phyloP scores from a whole-genome alignment of 2,329 filamentous ascomycete species.

The Fusarium anthophilum region DNA sequence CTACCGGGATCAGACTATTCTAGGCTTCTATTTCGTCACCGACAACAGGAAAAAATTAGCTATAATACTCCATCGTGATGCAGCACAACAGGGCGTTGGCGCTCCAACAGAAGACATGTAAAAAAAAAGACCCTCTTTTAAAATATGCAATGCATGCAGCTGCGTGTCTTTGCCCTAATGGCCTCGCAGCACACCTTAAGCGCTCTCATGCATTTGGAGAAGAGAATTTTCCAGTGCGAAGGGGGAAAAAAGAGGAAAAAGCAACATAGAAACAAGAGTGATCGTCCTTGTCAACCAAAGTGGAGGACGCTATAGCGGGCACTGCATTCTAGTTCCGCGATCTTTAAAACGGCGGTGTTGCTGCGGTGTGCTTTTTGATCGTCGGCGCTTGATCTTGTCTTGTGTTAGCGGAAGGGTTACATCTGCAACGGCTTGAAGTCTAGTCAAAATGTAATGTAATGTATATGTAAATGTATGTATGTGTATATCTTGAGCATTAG shows the following conservation, averaged over 20 bases:
- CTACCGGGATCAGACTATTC: conserved; percentile 15
- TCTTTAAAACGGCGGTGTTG: conserved; percentile 28
- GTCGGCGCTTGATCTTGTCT: conserved; percentile 30
- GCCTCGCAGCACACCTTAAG: conserved; percentile 21
- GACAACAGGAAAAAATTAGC: conserved; percentile 29
- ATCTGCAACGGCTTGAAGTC: conserved; percentile 16
- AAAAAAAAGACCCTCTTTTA: conserved; percentile 30
- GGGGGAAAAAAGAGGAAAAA: conserved; percentile 34
- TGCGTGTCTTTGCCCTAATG: conserved; percentile 41
- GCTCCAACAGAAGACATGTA: conserved; percentile 28
- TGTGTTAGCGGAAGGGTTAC: conserved; percentile 29
- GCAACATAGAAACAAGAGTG: conserved; percentile 2
- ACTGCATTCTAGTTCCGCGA: conserved; percentile 32
- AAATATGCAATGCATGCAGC: conserved; percentile 37
- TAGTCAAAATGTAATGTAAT: conserved; percentile 6
- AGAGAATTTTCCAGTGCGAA: conserved; percentile 35
- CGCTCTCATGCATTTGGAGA: conserved; percentile 11
- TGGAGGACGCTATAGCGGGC: conserved; percentile 32
- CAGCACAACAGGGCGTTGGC: conserved; percentile 25
- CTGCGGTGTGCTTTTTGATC: conserved; percentile 30
- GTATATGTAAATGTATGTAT: conserved; percentile 33
- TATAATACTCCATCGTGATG: conserved; percentile 34
- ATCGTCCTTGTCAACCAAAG: conserved; percentile 25
- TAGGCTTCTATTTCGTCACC: conserved; percentile 34
- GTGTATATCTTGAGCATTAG: conserved; percentile 30